A percentile compares a stretch with the other conserved stretches of the same genome.
Conservation (phyloP, 2,329 filamentous ascomycete species). For the Lojkania enalia region DNA sequence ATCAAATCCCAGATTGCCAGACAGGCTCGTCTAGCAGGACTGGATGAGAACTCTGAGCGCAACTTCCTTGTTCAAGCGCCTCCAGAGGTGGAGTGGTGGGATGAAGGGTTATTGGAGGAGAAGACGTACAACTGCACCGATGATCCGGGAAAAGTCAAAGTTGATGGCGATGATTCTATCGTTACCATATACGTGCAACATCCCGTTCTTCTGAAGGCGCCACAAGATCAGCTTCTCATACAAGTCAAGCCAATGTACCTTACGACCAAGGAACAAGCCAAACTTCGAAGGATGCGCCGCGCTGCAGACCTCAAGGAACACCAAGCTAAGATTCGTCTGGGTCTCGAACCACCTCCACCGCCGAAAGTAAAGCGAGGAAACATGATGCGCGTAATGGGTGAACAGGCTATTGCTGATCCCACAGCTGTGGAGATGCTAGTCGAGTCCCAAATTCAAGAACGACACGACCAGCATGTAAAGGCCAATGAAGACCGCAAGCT, state of each 20-base stretch:
- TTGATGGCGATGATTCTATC: slow-evolving; percentile 78
- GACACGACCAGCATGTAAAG: slow-evolving; percentile 74
- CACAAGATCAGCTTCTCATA: slow-evolving; percentile 81
- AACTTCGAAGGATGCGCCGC: slow-evolving; percentile 83
- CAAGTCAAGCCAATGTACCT: slow-evolving; percentile 88
- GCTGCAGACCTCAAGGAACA: slow-evolving; percentile 94
- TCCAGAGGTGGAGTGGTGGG: slow-evolving; percentile 96
- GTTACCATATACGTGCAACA: slow-evolving; percentile 92
- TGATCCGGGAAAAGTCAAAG: slow-evolving; percentile 67
- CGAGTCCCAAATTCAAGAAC: slow-evolving; percentile 87
- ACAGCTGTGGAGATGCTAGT: slow-evolving; percentile 95
- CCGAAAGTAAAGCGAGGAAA: slow-evolving; percentile 98
- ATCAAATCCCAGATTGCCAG: slow-evolving; percentile 94
- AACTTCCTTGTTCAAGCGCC: slow-evolving; percentile 83
- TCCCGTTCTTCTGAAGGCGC: slow-evolving; percentile 85
- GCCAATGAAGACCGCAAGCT: slow-evolving; percentile 84
- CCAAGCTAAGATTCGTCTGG: slow-evolving; percentile 92
- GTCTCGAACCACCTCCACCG: slow-evolving; percentile 83
- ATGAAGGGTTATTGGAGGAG: slow-evolving; percentile 80
- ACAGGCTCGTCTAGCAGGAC: slow-evolving; percentile 83
- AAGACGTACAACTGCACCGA: slow-evolving; percentile 73
- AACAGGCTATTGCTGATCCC: slow-evolving; percentile 91
- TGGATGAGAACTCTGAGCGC: slow-evolving; percentile 93
- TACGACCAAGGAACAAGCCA: slow-evolving; percentile 87
- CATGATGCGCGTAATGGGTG: slow-evolving; percentile 93